Conservation (phyloP, 257 asterid genomes). For the Scutellaria barbata region DNA sequence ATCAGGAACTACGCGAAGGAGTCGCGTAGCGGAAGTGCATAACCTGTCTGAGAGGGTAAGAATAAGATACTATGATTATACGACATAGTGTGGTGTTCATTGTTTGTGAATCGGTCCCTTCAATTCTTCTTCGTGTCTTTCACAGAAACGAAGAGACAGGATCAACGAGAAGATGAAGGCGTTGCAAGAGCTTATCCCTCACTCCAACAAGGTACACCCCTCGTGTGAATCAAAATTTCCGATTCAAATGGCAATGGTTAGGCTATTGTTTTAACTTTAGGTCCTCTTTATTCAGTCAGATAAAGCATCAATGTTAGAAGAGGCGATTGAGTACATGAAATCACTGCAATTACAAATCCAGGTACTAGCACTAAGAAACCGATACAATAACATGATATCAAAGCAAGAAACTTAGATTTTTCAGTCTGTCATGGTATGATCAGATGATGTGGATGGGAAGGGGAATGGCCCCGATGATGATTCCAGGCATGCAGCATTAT, state of each 20-base stretch:
- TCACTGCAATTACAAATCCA: slow-evolving; percentile 84
- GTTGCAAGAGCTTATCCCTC: slow-evolving; percentile 87
- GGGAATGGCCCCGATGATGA: slow-evolving; percentile 80
- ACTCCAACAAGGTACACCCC: slow-evolving; percentile 66
- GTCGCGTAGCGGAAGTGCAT: slow-evolving; percentile 89
- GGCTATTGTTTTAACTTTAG: neutral
- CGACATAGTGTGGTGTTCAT: neutral
- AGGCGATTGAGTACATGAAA: slow-evolving; percentile 90
- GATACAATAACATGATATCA: neutral
- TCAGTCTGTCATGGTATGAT: neutral
- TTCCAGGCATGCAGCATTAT: slow-evolving; percentile 73
- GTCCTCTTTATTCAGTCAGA: slow-evolving; percentile 54
- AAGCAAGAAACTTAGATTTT: neutral
- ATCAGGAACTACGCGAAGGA: slow-evolving; percentile 61
- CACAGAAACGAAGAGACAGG: slow-evolving; percentile 80
- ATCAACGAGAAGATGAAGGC: slow-evolving; percentile 92
- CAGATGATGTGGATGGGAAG: slow-evolving; percentile 94
- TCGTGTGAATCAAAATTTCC: slow-evolving; percentile 3
- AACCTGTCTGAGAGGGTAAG: slow-evolving; percentile 88
- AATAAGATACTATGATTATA: slow-evolving; percentile 39
- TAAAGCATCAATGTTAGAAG: slow-evolving; percentile 89
- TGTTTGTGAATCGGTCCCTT: neutral
- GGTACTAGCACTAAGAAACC: slow-evolving; percentile 44
- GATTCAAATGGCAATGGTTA: neutral
- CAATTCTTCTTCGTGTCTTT: neutral